Conservation (phyloP, 345 rosid genomes). For the Syzygium oleosum region DNA sequence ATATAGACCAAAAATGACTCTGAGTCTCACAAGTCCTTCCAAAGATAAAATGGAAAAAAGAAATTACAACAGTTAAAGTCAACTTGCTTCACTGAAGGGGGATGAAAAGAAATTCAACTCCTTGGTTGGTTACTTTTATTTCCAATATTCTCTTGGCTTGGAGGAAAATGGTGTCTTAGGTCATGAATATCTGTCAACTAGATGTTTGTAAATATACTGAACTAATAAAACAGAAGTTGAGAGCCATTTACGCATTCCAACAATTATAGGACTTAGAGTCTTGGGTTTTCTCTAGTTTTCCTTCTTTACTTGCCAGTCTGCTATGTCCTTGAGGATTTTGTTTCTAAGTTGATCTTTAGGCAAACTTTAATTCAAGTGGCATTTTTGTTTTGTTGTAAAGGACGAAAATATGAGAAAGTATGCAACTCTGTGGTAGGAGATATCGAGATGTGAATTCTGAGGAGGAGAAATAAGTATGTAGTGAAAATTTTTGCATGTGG, state of each 20-base stretch:
- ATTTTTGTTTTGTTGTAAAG: neutral
- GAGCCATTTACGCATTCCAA: neutral
- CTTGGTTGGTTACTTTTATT: neutral
- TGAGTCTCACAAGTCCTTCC: neutral
- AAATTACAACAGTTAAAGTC: neutral
- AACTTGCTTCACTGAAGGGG: neutral
- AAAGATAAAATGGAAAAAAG: neutral
- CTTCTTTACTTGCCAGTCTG: neutral
- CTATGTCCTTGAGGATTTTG: neutral
- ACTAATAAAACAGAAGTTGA: neutral
- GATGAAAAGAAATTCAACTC: neutral
- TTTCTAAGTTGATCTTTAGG: neutral
- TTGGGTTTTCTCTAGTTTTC: neutral
- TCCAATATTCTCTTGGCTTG: neutral
- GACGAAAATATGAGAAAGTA: neutral
- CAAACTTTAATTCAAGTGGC: neutral
- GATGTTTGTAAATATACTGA: neutral
- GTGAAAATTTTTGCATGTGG: neutral
- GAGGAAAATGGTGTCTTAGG: neutral
- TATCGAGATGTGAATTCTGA: neutral
- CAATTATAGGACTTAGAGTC: neutral
- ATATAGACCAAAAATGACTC: neutral
- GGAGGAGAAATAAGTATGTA: neutral
- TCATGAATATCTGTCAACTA: neutral
- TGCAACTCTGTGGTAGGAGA: neutral